Evolutionary conservation across 495 filamentous ascomycete genomes (phyloP).

Genomic region (Pseudotulostoma volvatum): DNA sequence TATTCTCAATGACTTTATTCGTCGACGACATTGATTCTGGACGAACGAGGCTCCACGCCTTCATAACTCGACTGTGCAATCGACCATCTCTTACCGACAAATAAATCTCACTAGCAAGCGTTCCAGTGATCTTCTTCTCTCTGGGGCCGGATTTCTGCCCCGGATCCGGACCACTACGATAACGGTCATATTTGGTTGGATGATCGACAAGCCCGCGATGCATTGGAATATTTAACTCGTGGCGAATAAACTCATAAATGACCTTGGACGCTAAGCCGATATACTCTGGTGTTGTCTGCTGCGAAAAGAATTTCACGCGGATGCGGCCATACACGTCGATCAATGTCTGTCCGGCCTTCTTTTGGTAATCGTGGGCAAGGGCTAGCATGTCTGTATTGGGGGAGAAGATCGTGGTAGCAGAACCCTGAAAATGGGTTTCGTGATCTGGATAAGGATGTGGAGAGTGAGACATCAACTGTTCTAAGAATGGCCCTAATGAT

Average conservation of each 20-base stretch:
- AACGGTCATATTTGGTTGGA: constrained; percentile 4
- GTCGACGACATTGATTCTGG: no score
- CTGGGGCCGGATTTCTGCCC: background rate
- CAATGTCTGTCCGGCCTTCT: background rate
- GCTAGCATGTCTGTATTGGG: constrained; percentile 1
- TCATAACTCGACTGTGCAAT: constrained; percentile 2
- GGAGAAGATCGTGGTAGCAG: no score
- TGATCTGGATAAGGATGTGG: no score
- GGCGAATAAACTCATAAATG: constrained; percentile 12
- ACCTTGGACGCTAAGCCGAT: constrained; percentile 7
- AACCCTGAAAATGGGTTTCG: no score
- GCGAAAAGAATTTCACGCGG: background rate
- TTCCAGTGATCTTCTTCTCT: constrained; percentile 1
- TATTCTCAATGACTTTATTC: no score
- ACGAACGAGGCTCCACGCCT: no score
- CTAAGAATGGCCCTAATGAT: constrained; percentile 1
- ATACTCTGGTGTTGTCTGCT: constrained; percentile 2
- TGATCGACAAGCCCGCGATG: constrained; percentile 15
- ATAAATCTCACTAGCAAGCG: constrained; percentile 5
- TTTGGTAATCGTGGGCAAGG: constrained; percentile 1
- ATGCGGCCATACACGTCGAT: background rate
- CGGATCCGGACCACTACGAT: background rate
- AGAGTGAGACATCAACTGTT: no score
- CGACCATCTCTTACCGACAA: constrained; percentile 1
- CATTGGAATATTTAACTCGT: constrained; percentile 11